Evolutionary conservation across 108 stramenopile genomes (phyloP).

Genomic region (Bacterosira constricta): DNA sequence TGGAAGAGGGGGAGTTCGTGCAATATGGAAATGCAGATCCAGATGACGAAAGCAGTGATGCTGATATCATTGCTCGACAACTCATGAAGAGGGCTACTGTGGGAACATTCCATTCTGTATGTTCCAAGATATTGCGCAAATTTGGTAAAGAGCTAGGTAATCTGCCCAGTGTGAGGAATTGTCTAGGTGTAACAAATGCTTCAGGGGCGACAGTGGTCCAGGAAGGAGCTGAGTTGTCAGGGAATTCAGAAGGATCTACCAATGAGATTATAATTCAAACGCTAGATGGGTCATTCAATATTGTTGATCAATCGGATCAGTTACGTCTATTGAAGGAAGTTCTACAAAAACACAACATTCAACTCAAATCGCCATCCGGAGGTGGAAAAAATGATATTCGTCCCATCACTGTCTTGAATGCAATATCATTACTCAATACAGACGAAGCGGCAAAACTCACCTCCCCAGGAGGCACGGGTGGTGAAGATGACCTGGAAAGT

Average conservation of each 20-base stretch:
- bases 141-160: constrained; percentile 60
- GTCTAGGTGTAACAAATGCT: constrained; percentile 8
- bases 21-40: constrained; percentile 37
- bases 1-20: constrained; percentile 6
- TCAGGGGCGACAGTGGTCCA: neutral
- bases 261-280: constrained; percentile 16
- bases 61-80: neutral
- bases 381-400: constrained; percentile 43
- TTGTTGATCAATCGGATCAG: constrained; percentile 75
- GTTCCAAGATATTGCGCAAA: constrained; percentile 79
- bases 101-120: constrained; percentile 90
- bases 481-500: constrained; percentile 1
- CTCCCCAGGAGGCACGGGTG: constrained; percentile 18
- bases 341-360: constrained; percentile 52
- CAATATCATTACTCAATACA: constrained; percentile 53
- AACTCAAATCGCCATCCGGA: constrained; percentile 28
- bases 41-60: constrained; percentile 12
- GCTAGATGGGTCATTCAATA: constrained; percentile 71
- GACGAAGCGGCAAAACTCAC: constrained; percentile 27
- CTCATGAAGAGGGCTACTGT: constrained; percentile 64
- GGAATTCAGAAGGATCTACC: neutral
- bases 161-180: constrained; percentile 55
- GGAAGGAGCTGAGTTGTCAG: too few species aligned
- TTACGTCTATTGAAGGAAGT: constrained; percentile 67
- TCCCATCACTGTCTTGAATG: constrained; percentile 60